Conservation (phyloP, 192 early-diverging fungal genomes). For the Coemansia sp. region DNA sequence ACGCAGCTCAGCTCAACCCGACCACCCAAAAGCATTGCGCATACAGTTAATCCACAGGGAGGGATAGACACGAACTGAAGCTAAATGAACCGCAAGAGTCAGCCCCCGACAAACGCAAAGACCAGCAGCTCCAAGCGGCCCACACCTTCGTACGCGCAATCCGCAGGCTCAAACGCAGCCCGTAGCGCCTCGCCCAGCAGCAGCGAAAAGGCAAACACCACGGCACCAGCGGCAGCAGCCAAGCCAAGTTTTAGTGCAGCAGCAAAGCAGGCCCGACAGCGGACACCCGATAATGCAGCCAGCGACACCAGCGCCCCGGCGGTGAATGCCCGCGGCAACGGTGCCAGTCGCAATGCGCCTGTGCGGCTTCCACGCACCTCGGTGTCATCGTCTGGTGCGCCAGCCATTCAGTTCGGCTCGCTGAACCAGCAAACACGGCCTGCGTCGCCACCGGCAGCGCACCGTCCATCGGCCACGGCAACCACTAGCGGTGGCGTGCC, state of each 20-base stretch:
- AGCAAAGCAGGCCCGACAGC: conserved; percentile 37
- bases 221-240: conserved; percentile 21
- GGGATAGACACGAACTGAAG: conserved; percentile 8
- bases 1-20: background rate
- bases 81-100: conserved; percentile 55
- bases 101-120: conserved; percentile 44
- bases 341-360: conserved; percentile 29
- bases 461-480: conserved; percentile 8
- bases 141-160: conserved; percentile 46
- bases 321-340: conserved; percentile 9
- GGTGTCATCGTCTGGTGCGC: conserved; percentile 30
- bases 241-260: conserved; percentile 22
- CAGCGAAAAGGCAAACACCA: conserved; percentile 18
- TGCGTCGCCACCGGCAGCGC: conserved; percentile 30
- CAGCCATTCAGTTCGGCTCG: conserved; percentile 57
- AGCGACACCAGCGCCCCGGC: conserved; percentile 13
- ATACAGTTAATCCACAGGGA: conserved; percentile 4
- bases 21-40: background rate
- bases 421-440: conserved; percentile 48
- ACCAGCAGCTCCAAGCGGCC: conserved; percentile 50
- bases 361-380: conserved; percentile 50
- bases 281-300: conserved; percentile 33
- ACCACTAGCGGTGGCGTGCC: conserved; percentile 54
- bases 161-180: conserved; percentile 24
- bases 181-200: conserved; percentile 7